Evolutionary conservation across 768 basidiomycete species (phyloP).

Genomic region (Termitomyces sp.): DNA sequence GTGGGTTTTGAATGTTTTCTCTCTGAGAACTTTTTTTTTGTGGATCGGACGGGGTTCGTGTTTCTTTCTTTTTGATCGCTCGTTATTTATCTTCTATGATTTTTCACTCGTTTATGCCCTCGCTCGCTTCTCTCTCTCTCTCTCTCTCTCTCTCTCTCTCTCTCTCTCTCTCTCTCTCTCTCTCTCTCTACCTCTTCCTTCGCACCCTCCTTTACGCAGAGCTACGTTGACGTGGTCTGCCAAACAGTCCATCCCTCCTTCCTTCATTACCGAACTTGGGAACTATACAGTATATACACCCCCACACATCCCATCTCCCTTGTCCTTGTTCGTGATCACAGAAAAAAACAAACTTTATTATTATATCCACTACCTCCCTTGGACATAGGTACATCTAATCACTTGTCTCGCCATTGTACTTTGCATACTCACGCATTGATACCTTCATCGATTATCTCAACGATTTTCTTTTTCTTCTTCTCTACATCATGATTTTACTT

Average conservation of each 20-base stretch:
- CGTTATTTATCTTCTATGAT: conserved; percentile 8
- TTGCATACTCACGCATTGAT: conserved; percentile 24
- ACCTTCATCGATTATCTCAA: conserved; percentile 10
- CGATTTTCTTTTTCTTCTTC: not conserved
- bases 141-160: conserved; percentile 10
- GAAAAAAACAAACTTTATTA: conserved; percentile 9
- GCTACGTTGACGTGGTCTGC: conserved; percentile 1
- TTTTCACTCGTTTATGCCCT: conserved; percentile 2
- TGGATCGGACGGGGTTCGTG: conserved; percentile 2
- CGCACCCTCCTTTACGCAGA: not conserved
- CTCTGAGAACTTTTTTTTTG: conserved; percentile 3
- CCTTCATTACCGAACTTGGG: conserved; percentile 1
- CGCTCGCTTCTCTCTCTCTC: conserved; percentile 6
- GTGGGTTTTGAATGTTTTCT: conserved; percentile 17
- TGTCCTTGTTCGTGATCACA: conserved; percentile 4
- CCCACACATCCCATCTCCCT: conserved; percentile 7
- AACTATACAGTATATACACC: conserved; percentile 5
- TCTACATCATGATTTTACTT: too few relatives aligned
- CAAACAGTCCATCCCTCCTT: not conserved
- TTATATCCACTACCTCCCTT: conserved; percentile 18
- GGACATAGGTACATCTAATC: conserved; percentile 20
- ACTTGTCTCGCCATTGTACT: conserved; percentile 18
- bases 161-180: not conserved
- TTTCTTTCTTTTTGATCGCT: conserved; percentile 2
- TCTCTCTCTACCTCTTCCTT: not conserved